Evolutionary conservation across 106 monocot genomes (phyloP), one percentile per base, ranked within the genome.

Genomic region (Iris macrosiphon): DNA sequence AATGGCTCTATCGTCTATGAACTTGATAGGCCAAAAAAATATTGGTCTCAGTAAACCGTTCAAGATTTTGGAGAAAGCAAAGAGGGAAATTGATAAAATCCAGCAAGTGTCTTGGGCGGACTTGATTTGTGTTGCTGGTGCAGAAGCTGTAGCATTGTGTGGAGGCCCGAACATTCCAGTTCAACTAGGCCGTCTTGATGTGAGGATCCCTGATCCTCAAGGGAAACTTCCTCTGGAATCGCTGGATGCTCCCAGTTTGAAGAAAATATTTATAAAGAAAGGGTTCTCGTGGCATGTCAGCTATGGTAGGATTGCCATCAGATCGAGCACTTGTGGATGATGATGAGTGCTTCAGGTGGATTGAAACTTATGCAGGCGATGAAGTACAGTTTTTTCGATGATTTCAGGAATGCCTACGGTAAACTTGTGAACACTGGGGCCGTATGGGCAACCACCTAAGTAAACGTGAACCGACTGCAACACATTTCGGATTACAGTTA

Each of bases 1-100:
- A 96, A 96, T 72, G 95, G 95, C 23, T 96, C 95, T 47, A 82
- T 96, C 61, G 37, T 96, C 66, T 77, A 89, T 65, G 95, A 96
- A 66, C 85, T 96, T 52, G 95, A 89, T 12, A 82, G 89, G 83
- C 85, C 85, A 67, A 89, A 96, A n/a, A 74, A 96, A 89, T 79
- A 65, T 74, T 51, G 85, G 85, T 59, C 74, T 96, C 18, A 61
- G 24, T 43, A 89, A 74, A 65, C 51, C 85, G 28, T 33, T 86
- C 40, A 96, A 96, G 94, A 58, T 79, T 54, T 68, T 95, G 56
- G 73, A 64, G 29, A 89, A 82, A 74, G 84, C 75, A 58, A 95
- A 82, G 68, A 57, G 21, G 39, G 81, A 79, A 68, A 53, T 89
- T 53, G 85, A 89, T 9, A 65, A 71, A 34, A 71, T 65, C 33